Conservation (phyloP, 495 filamentous ascomycete species). For the Aspergillus kassunensis region DNA sequence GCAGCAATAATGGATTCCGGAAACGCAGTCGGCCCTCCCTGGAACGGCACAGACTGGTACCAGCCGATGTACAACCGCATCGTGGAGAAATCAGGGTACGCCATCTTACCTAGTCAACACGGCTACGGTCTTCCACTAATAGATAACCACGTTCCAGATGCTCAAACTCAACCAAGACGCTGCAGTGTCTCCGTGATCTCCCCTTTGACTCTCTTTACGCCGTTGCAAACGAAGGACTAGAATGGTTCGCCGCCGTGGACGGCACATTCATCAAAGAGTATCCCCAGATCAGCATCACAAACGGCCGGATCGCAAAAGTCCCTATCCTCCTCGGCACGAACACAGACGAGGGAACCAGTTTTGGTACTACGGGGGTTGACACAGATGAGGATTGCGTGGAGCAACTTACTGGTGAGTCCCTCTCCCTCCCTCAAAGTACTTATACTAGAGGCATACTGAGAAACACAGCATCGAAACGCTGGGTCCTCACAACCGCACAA, state of each 20-base stretch:
- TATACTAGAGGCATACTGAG: background rate
- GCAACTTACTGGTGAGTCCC: constrained; percentile 34
- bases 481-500: constrained; percentile 27
- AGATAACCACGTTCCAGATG: constrained; percentile 50
- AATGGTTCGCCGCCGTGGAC: constrained; percentile 46
- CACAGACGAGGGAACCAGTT: constrained; percentile 47
- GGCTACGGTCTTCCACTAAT: too few relatives aligned
- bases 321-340: constrained; percentile 46
- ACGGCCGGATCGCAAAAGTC: constrained; percentile 36
- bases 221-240: constrained; percentile 40
- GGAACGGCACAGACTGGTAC: constrained; percentile 39
- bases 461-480: constrained; percentile 32
- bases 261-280: constrained; percentile 46
- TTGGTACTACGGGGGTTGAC: constrained; percentile 37
- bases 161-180: constrained; percentile 48
- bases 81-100: constrained; percentile 29
- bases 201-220: constrained; percentile 55
- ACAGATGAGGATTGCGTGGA: constrained; percentile 39
- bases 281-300: constrained; percentile 32
- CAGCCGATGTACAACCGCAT: constrained; percentile 40
- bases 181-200: constrained; percentile 57
- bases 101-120: background rate
- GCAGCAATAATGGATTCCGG: constrained; percentile 69
- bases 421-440: background rate
- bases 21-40: constrained; percentile 35